phyloP scores from a whole-genome alignment of 1,284 basidiomycete species.

The Phenoliferia sp. region DNA sequence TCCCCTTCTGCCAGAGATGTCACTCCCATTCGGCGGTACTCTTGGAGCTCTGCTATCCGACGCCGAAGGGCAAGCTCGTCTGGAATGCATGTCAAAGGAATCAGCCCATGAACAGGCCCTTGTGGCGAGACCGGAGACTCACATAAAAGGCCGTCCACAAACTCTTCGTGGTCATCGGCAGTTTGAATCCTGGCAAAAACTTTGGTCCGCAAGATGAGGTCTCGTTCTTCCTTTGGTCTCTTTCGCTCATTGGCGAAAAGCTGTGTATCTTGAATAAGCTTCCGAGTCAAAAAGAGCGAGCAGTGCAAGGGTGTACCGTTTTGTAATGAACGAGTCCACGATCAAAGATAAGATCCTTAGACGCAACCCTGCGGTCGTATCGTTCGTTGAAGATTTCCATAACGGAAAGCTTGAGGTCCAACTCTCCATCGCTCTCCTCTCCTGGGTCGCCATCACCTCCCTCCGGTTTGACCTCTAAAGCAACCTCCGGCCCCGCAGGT shows the following conservation, averaged over 20 bases:
- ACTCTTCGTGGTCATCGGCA: conserved; percentile 82
- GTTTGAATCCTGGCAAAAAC: conserved; percentile 91
- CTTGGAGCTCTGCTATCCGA: conserved; percentile 80
- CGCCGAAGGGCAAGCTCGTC: conserved; percentile 81
- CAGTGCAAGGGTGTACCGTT: conserved; percentile 55
- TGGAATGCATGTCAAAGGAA: conserved; percentile 38
- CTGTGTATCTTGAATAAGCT: conserved; percentile 46
- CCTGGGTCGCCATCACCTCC: conserved; percentile 5
- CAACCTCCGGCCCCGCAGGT: conserved; percentile 49
- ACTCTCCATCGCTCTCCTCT: conserved; percentile 63
- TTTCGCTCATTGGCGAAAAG: conserved; percentile 88
- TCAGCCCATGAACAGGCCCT: not conserved
- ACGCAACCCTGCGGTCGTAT: conserved; percentile 79
- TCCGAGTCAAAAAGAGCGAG: not conserved
- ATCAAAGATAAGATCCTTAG: conserved; percentile 89
- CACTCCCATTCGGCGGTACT: conserved; percentile 77
- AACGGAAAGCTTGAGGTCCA: conserved; percentile 84
- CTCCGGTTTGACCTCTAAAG: conserved; percentile 45
- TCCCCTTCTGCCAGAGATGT: conserved; percentile 79
- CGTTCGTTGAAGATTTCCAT: conserved; percentile 90
- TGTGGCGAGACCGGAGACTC: conserved; percentile 39
- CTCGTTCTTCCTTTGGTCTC: conserved; percentile 82
- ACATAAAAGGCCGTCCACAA: conserved; percentile 87
- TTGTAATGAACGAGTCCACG: conserved; percentile 89
- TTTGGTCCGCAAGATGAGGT: conserved; percentile 80